These are phyloP conservation scores for Psilocybe azurescens DNA, from an alignment of 768 basidiomycete genomes.

Conservation along the genomic window DNA sequence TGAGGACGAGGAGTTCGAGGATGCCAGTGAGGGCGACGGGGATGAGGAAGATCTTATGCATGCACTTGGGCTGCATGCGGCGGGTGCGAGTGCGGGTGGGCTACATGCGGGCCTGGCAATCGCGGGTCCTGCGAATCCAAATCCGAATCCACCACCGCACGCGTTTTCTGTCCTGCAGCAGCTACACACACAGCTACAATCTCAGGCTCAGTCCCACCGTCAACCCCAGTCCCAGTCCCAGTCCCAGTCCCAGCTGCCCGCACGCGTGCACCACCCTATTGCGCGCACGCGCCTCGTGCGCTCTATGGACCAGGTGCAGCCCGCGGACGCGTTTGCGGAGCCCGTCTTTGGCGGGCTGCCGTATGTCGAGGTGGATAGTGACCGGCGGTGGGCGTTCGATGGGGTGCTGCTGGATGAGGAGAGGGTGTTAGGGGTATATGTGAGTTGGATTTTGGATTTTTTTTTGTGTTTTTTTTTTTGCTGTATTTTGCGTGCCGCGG, in stretches of 20 bases:
- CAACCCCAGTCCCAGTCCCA: no score
- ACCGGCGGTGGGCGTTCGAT: slow-evolving; percentile 24
- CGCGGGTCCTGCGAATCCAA: not conserved
- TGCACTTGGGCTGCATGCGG: not conserved
- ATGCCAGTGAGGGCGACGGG: not conserved
- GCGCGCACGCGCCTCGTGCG: slow-evolving; percentile 5
- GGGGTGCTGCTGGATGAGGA: slow-evolving; percentile 48
- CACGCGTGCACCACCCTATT: not conserved
- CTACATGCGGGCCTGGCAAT: not conserved
- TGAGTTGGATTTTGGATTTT: slow-evolving; percentile 23
- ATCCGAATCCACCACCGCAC: not conserved
- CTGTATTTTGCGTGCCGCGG: not conserved
- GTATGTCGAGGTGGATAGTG: slow-evolving; percentile 27
- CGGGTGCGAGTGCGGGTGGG: no score
- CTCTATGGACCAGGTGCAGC: slow-evolving; percentile 6
- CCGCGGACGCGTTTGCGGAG: slow-evolving; percentile 29
- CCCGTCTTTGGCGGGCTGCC: slow-evolving; percentile 30
- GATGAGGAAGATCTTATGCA: not conserved
- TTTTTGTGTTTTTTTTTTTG: not conserved
- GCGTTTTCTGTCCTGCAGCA: not conserved
- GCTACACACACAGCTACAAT: no score
- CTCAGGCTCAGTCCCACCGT: no score
- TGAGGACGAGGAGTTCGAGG: slow-evolving; percentile 2
- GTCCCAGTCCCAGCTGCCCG: not conserved
- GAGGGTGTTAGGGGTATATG: slow-evolving; percentile 40